Evolutionary conservation across 495 filamentous ascomycete genomes (phyloP).

Genomic region (Talaromyces thailandensis): DNA sequence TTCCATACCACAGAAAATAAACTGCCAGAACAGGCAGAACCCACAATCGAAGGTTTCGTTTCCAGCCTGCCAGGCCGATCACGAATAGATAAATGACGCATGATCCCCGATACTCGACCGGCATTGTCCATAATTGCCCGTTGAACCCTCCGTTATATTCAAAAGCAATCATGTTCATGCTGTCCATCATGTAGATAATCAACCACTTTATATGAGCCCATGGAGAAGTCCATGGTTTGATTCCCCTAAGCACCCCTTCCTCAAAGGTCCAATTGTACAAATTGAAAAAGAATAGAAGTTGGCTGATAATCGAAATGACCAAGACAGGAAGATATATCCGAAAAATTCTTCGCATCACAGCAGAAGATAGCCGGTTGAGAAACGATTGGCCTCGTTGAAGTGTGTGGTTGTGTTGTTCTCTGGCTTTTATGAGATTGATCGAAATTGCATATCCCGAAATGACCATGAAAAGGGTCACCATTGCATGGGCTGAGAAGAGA

Average conservation of each 20-base stretch:
- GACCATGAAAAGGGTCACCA: constrained; percentile 20
- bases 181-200: constrained; percentile 12
- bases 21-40: constrained; percentile 17
- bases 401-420: constrained; percentile 5
- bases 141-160: constrained; percentile 11
- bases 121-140: constrained; percentile 42
- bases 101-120: constrained; percentile 37
- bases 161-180: constrained; percentile 13
- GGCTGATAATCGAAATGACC: constrained; percentile 8
- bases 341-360: constrained; percentile 15
- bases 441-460: constrained; percentile 21
- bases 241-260: background rate
- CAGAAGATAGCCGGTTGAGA: constrained; percentile 14
- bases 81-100: constrained; percentile 34
- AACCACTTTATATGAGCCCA: constrained; percentile 14
- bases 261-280: constrained; percentile 13
- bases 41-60: constrained; percentile 20
- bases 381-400: constrained; percentile 3
- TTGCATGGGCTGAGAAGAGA: constrained; percentile 13
- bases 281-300: constrained; percentile 15
- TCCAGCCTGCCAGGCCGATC: constrained; percentile 26
- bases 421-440: constrained; percentile 10
- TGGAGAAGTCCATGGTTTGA: constrained; percentile 13
- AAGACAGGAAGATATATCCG: constrained; percentile 17
- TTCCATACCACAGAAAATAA: constrained; percentile 29